Evolutionary conservation across 768 basidiomycete genomes (phyloP).

Genomic region (Suillus variegatus): DNA sequence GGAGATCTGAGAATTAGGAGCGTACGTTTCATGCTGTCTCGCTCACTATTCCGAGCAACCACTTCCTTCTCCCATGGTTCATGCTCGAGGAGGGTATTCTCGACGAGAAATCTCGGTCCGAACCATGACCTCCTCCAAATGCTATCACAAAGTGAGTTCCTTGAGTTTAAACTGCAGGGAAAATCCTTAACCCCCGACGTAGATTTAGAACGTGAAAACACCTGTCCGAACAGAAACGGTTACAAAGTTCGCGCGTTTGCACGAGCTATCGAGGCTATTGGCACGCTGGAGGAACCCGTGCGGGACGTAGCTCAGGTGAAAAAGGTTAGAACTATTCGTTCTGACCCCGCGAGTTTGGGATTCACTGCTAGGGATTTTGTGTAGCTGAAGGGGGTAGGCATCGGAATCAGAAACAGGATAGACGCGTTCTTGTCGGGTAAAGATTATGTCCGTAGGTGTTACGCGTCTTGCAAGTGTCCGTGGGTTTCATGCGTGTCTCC

Average conservation of each 20-base stretch:
- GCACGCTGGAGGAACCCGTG: conserved; percentile 42
- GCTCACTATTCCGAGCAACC: background rate
- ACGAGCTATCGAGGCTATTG: conserved; percentile 47
- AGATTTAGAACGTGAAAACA: conserved; percentile 48
- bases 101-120: conserved; percentile 17
- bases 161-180: background rate
- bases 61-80: background rate
- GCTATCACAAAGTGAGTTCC: conserved; percentile 42
- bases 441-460: conserved; percentile 38
- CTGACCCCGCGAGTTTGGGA: background rate
- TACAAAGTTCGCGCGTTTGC: conserved; percentile 55
- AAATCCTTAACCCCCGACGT: background rate
- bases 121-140: conserved; percentile 42
- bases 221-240: conserved; percentile 35
- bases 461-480: conserved; percentile 8
- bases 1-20: background rate
- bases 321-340: conserved; percentile 26
- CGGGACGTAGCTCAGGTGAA: conserved; percentile 44
- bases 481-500: conserved; percentile 1
- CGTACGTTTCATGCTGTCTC: background rate
- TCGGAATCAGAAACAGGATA: conserved; percentile 48
- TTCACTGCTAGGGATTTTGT: background rate
- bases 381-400: conserved; percentile 36
- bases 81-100: background rate
- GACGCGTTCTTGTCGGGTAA: conserved; percentile 38